These are phyloP conservation scores for Globisporangium alternatum DNA, from an alignment of 352 stramenopile species.

Conservation along the genomic window DNA sequence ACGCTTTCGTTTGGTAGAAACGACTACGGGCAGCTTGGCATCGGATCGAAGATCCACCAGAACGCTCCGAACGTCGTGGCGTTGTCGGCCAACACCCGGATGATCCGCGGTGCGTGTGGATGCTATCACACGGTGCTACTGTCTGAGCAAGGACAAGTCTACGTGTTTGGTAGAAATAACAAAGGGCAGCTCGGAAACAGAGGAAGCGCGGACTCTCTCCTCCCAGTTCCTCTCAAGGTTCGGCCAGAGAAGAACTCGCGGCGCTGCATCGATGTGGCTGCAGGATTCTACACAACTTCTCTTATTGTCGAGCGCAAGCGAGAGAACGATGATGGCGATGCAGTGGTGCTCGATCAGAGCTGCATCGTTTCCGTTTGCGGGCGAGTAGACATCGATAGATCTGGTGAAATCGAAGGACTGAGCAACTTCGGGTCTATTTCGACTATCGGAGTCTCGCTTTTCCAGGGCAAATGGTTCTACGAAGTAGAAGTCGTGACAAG, in stretches of 20 bases:
- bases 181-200: constrained; percentile 87
- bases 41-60: constrained; percentile 84
- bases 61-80: constrained; percentile 67
- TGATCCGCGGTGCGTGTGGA: constrained; percentile 73
- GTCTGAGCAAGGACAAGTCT: constrained; percentile 82
- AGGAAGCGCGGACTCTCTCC: constrained; percentile 73
- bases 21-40: constrained; percentile 85
- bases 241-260: constrained; percentile 76
- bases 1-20: constrained; percentile 84
- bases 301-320: constrained; percentile 82
- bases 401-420: constrained; percentile 80
- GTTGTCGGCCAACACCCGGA: constrained; percentile 64
- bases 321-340: constrained; percentile 76
- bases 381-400: constrained; percentile 83
- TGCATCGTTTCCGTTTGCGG: constrained; percentile 69
- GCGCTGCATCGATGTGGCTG: constrained; percentile 76
- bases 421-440: constrained; percentile 89
- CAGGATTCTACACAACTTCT: constrained; percentile 87
- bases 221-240: constrained; percentile 81
- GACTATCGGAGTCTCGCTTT: constrained; percentile 68
- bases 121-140: constrained; percentile 87
- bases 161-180: constrained; percentile 87
- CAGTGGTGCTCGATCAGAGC: constrained; percentile 56
- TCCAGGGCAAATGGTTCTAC: constrained; percentile 92
- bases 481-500: constrained; percentile 90